Base-by-base conservation (phyloP, 345 rosid genomes). In the Populus tremula region DNA sequence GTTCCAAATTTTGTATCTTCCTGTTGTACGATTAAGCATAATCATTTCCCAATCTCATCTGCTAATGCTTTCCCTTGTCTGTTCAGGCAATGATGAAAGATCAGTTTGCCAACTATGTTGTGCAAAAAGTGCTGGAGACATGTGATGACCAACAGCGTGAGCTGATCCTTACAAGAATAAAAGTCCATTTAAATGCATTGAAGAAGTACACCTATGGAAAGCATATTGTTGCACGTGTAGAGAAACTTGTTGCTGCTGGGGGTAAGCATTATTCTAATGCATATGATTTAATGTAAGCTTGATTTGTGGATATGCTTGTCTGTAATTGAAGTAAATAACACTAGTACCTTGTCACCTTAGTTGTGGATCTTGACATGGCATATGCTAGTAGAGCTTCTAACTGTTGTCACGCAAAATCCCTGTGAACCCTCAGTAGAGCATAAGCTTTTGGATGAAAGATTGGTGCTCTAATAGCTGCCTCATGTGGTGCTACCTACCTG, bases 31-130 rank as follows among this genome's bases (percentile, higher is more conserved):
- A 33, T 54, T 59, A 35, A 23, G n/a, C 20, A 1, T 67, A 23
- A n/a, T 2, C 33, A 43, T 68, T 76, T 76, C 36, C 8, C 47
- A 9, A 36, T 70, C 61, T 68, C 17, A 68, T 35, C 39, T 77
- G 33, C 45, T 38, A 45, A 4, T 8, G 5, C 7, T 45, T n/a
- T 8, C 31, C 27, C 66, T 31, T 13, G 8, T 66, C 38, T 3
- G 16, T 62, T 6, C 80, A 92, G 97, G 94, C 92, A 18, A 91
- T 92, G 97, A 91, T 92, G 97, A 92, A 92, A 82, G 97, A 92
- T 80, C 97, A 90, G 81, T 92, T 90, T 86, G 97, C 93, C 5
- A 92, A 92, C 76, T 92, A 92, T 39, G 97, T 92, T n/a, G 93
- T 92, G 67, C 97, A 92, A 76, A 92, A 92, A 84, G 94, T 92